Conservation (phyloP, 345 rosid genomes). For the Kandelia obovata region DNA sequence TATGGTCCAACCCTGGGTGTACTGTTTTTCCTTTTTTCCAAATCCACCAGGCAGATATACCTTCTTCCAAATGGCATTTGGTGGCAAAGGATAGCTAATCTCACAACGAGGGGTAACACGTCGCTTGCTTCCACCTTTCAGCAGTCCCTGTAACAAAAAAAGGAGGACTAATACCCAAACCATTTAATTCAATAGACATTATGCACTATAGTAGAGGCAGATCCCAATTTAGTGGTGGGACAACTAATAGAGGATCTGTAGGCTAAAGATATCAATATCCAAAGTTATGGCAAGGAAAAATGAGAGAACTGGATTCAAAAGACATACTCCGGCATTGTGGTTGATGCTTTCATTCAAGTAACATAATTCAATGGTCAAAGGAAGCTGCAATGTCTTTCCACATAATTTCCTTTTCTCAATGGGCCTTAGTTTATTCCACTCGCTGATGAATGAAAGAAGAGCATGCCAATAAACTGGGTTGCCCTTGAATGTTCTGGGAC, state of each 20-base stretch:
- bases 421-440: conserved; percentile 82
- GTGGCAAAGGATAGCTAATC: conserved; percentile 69
- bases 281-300: background rate
- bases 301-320: background rate
- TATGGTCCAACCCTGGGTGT: conserved; percentile 75
- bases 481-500: conserved; percentile 30
- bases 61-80: conserved; percentile 70
- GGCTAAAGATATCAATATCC: background rate
- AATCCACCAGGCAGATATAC: conserved; percentile 48
- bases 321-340: conserved; percentile 61
- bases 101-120: conserved; percentile 67
- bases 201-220: too few species aligned
- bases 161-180: conserved; percentile 14
- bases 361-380: conserved; percentile 76
- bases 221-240: too few species aligned
- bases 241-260: background rate
- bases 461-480: conserved; percentile 44
- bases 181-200: conserved; percentile 4
- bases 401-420: conserved; percentile 67
- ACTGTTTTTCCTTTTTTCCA: conserved; percentile 65
- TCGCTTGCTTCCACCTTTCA: conserved; percentile 82
- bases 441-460: conserved; percentile 48
- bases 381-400: conserved; percentile 89
- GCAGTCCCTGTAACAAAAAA: conserved; percentile 61
- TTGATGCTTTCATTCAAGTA: conserved; percentile 72